Evolutionary conservation across 2,329 filamentous ascomycete species (phyloP), one percentile per base, ranked within the genome.

Genomic region (Aspergillus fischeri): DNA sequence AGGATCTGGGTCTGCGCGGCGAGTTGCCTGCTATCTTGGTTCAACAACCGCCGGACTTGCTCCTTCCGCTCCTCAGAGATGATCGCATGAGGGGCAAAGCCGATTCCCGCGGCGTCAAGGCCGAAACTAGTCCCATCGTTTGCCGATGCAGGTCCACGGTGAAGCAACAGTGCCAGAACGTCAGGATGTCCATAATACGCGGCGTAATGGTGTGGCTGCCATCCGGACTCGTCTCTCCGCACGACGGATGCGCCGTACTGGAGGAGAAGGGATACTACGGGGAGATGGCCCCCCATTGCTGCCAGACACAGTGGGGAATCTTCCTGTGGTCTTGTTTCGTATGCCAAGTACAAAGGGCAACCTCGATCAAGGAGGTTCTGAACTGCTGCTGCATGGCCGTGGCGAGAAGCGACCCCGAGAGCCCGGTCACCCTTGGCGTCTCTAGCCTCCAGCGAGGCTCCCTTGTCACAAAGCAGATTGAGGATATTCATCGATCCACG

Each of bases 271-370:
- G 63, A 65, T 5, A 71, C 71, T 7, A 75, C 65, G 5, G 62
- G 53, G 20, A 70, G 59, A 56, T 75, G 69, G 1, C 74, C 74
- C 20, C 64, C 64, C 60, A 67, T 71, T 7, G 72, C 68, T 21
- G 74, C 74, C 35, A 75, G 59, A 55, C 73, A 75, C 24, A 76
- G 55, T 3, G 72, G 73, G 2, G 74, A 75, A 56, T 77, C 73
- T 55, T 75, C 71, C 25, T 69, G 63, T 27, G 60, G 59, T 21
- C 62, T 61, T 11, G 54, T 62, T 10, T 62, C 65, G 55, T 65
- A 67, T 29, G 64, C 64, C 14, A 65, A 48, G 32, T 66, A 69
- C 35, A 73, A 50, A 4, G 67, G 62, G 7, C 71, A 70, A 3
- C 71, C 72, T 47, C 63, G 60, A 56, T 72, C 65, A 14, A 77